Conservation (phyloP, 306 rosid genomes). For the Lathyrus tuberosus region DNA sequence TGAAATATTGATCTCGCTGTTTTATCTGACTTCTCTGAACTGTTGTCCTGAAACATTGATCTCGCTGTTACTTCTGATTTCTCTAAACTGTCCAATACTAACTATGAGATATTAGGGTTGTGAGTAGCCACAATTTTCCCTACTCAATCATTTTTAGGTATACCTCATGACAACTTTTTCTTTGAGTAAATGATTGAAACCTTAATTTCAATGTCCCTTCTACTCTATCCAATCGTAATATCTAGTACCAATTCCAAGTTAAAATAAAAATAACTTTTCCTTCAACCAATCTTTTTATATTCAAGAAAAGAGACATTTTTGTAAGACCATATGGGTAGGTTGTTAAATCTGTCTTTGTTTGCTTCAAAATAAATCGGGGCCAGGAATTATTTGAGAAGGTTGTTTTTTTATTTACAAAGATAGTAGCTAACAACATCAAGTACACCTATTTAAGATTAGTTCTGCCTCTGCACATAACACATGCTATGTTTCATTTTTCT, state of each 20-base stretch:
- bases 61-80: too few relatives aligned
- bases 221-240: conserved; percentile 14
- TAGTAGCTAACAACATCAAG: conserved; percentile 4
- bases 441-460: conserved; percentile 20
- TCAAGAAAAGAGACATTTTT: not conserved
- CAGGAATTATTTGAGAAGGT: conserved; percentile 13
- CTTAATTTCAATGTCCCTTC: conserved; percentile 12
- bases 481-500: conserved; percentile 41
- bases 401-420: conserved; percentile 12
- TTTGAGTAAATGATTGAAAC: not conserved
- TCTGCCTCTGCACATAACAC: conserved; percentile 41
- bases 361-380: conserved; percentile 12
- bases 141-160: not conserved
- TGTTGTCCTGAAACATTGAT: too few relatives aligned
- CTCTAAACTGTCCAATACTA: too few relatives aligned
- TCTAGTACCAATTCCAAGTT: not conserved
- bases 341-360: conserved; percentile 22
- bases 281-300: not conserved
- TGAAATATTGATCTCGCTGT: too few relatives aligned
- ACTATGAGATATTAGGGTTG: too few relatives aligned
- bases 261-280: conserved; percentile 5
- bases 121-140: not conserved
- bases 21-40: too few relatives aligned
- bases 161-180: not conserved
- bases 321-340: conserved; percentile 19